Evolutionary conservation across 2,329 filamentous ascomycete species (phyloP).

Genomic region (Elsinoe perseae): DNA sequence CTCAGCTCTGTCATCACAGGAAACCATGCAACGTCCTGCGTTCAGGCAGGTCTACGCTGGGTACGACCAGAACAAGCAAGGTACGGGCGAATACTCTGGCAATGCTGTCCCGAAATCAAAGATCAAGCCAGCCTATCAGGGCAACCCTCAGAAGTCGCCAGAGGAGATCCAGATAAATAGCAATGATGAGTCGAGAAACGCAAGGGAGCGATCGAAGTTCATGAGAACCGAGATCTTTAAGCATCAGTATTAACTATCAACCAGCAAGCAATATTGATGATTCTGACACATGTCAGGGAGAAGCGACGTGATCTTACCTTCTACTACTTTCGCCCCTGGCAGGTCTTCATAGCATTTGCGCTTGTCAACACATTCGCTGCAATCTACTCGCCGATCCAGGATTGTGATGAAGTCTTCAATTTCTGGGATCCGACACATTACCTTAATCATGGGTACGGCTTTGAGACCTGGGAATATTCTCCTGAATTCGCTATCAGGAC

Average conservation of each 20-base stretch:
- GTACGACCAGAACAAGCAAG: not conserved
- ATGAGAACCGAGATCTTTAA: constrained; percentile 10
- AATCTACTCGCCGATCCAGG: constrained; percentile 80
- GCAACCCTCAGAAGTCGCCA: not conserved
- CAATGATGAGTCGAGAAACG: constrained; percentile 12
- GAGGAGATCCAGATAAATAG: constrained; percentile 10
- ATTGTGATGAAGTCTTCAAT: constrained; percentile 98
- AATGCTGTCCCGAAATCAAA: not conserved
- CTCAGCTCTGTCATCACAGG: not conserved
- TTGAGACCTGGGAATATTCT: constrained; percentile 98
- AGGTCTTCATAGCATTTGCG: constrained; percentile 46
- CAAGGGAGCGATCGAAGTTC: constrained; percentile 9
- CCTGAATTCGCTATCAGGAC: constrained; percentile 90
- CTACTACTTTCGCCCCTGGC: constrained; percentile 14
- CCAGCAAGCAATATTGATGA: not conserved
- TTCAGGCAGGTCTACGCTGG: not conserved
- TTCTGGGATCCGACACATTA: constrained; percentile 99
- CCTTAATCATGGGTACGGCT: constrained; percentile 79
- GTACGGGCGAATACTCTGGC: not conserved
- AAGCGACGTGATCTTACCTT: constrained; percentile 9
- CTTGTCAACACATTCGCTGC: constrained; percentile 68
- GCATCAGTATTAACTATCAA: not conserved
- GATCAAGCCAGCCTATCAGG: not conserved
- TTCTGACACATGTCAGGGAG: not conserved
- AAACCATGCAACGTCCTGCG: constrained; percentile 2